Base-by-base conservation (phyloP, 495 filamentous ascomycete species). In the Talaromyces thailandensis region DNA sequence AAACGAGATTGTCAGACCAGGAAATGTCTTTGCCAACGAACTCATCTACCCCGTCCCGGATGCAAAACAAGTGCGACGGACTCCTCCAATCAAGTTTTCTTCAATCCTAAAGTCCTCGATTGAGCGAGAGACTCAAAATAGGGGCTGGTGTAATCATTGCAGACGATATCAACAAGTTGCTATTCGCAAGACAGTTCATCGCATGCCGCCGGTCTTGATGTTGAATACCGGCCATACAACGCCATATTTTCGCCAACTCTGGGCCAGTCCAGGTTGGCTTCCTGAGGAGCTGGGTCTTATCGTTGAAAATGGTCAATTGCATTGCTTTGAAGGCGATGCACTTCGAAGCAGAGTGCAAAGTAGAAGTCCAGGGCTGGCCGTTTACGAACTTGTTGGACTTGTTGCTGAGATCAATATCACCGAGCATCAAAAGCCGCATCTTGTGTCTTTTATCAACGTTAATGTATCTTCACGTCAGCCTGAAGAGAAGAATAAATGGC, bases 341-440 rank as follows among this genome's bases (percentile, higher is more conserved):
- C 86, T 88, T 67, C 72, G 62, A 0, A 53, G 73, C 31, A 71
- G 75, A n/a, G 68, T 75, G 5, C 75, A 88, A 25, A 89, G 86
- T 63, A 87, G 88, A 65, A 84, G 82, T 28, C 68, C 72, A n/a
- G 77, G 73, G 3, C 87, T 96, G 51, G 81, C 84, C 21, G 85
- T 96, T 0, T 98, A 98, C 69, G 93, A 96, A 63, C 77, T 98
- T 25, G 86, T 96, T n/a, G 94, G 95, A 4, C 71, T 96, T 64
- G 91, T 95, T 11, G 86, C 91, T 2, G 92, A 96, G 65, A 91
- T 98, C 62, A 88, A 93, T 63, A 88, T 88, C 62, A 86, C 84
- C 11, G 84, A 93, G 62, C 84, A 88, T 25, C 88, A 93, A 69
- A 92, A 92, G 66, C 84, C 91, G 1, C 94, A 99, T 76, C 82